Base-by-base conservation (phyloP, 192 early-diverging fungal genomes). In the Backusella australiensis region DNA sequence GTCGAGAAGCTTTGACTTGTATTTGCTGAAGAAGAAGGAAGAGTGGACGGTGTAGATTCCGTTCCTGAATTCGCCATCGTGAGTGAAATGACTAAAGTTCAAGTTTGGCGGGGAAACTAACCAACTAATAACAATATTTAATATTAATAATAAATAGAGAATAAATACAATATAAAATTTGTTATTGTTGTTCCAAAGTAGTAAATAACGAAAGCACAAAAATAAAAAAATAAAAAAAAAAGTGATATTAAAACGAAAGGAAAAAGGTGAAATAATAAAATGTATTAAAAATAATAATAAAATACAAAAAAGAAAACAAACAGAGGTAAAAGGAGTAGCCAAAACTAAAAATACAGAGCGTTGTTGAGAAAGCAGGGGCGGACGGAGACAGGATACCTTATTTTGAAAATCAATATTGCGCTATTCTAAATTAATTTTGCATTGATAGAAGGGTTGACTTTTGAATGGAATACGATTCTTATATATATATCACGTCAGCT, bases 391-490 rank as follows among this genome's bases (percentile, higher is more conserved):
- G 29, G 56, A 63, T 63, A 63, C 56, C 23, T 63, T 63, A 63
- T 63, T 63, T 63, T 63, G 56, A 63, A 63, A 63, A 63, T 29
- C 8, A 23, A 63, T 63, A 63, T 63, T 63, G 56, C 56, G 56
- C 56, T 63, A 63, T 63, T 63, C 56, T 63, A 63, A 63, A 63
- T 63, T 63, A 68, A 68, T 68, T 36, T 68, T 68, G 67, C 35
- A 36, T 68, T 36, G 35, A 68, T 35, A 68, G 19, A 68, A 66
- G 35, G 67, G 67, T 68, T 68, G 67, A 21, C 19, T 68, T 68
- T 36, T 35, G 35, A 35, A 68, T 68, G 67, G 17, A 17, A 19
- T 49, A 49, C 46, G 19, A n/a, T 49, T 39, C 11, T 39, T 39
- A 11, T 39, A 49, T 49, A 6, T 4, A n/a, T n/a, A 49, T 49